Conservation (phyloP, 495 filamentous ascomycete genomes). For the Xylaria castorea region DNA sequence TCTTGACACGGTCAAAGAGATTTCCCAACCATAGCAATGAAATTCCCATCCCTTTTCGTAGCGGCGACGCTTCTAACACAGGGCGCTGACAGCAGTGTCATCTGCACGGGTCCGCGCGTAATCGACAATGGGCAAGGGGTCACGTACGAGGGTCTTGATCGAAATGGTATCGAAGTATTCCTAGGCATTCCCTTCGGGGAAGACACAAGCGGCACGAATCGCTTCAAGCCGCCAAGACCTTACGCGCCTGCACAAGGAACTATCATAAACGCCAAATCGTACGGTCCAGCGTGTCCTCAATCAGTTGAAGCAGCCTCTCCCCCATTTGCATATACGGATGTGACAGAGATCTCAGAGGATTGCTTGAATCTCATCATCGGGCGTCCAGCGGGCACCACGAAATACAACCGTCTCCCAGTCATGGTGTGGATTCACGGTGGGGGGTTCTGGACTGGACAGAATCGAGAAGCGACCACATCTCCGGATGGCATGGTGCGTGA, state of each 20-base stretch:
- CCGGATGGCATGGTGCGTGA: constrained; percentile 54
- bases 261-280: constrained; percentile 46
- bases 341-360: constrained; percentile 49
- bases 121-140: constrained; percentile 32
- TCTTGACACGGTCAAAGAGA: background rate
- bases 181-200: constrained; percentile 54
- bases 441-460: constrained; percentile 44
- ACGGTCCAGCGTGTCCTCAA: constrained; percentile 55
- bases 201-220: constrained; percentile 48
- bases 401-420: constrained; percentile 48
- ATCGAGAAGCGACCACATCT: constrained; percentile 43
- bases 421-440: constrained; percentile 57
- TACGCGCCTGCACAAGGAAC: constrained; percentile 38
- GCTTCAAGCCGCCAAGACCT: constrained; percentile 53
- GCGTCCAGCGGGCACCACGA: constrained; percentile 40
- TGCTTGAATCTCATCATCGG: constrained; percentile 56
- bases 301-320: constrained; percentile 31
- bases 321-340: constrained; percentile 42
- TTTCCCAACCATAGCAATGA: background rate
- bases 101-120: constrained; percentile 23
- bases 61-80: background rate
- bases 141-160: constrained; percentile 39
- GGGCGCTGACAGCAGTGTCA: background rate
- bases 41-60: background rate
- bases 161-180: constrained; percentile 52